Conservation (phyloP, 768 basidiomycete genomes). For the Amanita pseudoporphyria region DNA sequence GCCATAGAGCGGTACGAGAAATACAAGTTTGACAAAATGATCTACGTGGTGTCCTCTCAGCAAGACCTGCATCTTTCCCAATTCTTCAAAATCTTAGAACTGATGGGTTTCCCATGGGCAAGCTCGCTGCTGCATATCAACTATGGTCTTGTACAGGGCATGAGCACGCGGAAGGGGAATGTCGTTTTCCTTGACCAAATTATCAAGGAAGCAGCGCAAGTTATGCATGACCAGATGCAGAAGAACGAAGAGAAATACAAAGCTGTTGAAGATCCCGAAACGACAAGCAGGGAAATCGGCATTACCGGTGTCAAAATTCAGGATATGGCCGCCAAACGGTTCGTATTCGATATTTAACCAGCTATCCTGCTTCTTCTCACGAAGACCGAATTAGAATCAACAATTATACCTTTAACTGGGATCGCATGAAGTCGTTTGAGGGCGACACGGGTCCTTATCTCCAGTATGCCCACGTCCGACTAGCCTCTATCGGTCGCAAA, state of each 20-base stretch:
- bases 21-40: conserved; percentile 82
- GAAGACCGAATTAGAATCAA: conserved; percentile 53
- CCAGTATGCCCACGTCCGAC: conserved; percentile 92
- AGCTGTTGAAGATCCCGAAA: conserved; percentile 80
- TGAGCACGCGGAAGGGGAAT: conserved; percentile 91
- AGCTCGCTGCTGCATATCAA: conserved; percentile 78
- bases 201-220: conserved; percentile 74
- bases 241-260: conserved; percentile 91
- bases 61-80: conserved; percentile 85
- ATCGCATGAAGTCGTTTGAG: conserved; percentile 91
- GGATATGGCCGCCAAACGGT: conserved; percentile 94
- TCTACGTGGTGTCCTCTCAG: conserved; percentile 85
- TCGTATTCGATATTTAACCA: conserved; percentile 14
- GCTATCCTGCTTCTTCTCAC: conserved; percentile 4
- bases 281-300: conserved; percentile 72
- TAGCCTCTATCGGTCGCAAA: conserved; percentile 85
- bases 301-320: conserved; percentile 97
- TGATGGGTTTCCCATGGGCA: conserved; percentile 90
- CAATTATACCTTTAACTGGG: conserved; percentile 94
- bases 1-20: conserved; percentile 89
- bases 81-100: conserved; percentile 86
- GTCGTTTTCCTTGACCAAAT: conserved; percentile 94
- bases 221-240: conserved; percentile 97
- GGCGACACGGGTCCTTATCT: conserved; percentile 95
- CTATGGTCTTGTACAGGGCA: conserved; percentile 87